phyloP scores from a whole-genome alignment of 371 early-diverging fungal species.

The Mucor saturninus region DNA sequence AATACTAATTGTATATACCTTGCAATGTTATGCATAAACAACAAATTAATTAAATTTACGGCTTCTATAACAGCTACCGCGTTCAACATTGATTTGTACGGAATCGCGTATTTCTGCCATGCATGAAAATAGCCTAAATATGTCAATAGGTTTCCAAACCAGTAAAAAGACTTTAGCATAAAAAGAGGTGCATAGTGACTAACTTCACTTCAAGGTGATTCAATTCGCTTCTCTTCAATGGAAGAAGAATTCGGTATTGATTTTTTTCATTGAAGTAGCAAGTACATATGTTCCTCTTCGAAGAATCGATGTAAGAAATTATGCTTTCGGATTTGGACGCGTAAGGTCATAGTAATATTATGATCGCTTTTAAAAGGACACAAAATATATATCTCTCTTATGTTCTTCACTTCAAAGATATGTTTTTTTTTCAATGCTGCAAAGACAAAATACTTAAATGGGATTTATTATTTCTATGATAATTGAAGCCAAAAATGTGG shows the following conservation, averaged over 20 bases:
- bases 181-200: constrained; percentile 1
- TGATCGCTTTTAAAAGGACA: too few species aligned
- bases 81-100: background rate
- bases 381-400: too few species aligned
- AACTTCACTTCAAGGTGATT: background rate
- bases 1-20: too few species aligned
- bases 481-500: too few species aligned
- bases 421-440: too few species aligned
- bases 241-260: constrained; percentile 5
- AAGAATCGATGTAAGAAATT: constrained; percentile 9
- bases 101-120: background rate
- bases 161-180: constrained; percentile 5
- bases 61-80: too few species aligned
- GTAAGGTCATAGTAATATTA: background rate
- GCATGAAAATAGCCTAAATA: constrained; percentile 1
- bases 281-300: constrained; percentile 6
- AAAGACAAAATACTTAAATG: too few species aligned
- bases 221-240: constrained; percentile 8
- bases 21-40: too few species aligned
- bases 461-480: too few species aligned
- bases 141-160: background rate
- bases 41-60: too few species aligned
- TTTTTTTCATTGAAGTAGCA: constrained; percentile 11
- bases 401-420: too few species aligned
- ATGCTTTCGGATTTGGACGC: constrained; percentile 7